These are phyloP conservation scores for Trichosanthes truncata DNA, from an alignment of 306 rosid species.

Conservation along the genomic window DNA sequence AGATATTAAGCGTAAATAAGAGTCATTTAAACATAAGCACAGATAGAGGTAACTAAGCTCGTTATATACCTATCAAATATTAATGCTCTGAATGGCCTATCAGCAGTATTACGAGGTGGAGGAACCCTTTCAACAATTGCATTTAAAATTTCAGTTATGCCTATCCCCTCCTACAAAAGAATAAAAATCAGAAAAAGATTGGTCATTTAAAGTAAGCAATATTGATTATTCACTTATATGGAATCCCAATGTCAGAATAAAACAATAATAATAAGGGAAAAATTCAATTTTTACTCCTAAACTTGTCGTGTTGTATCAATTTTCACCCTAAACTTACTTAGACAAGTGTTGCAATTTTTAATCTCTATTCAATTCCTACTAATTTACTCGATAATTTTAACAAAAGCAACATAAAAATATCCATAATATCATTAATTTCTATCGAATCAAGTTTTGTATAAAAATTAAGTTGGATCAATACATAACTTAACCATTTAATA, in stretches of 20 bases:
- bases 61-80: conserved; percentile 69
- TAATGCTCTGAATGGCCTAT: conserved; percentile 68
- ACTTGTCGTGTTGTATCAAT: no score
- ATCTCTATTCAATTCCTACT: no score
- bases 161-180: conserved; percentile 66
- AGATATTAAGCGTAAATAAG: background rate
- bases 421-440: no score
- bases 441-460: no score
- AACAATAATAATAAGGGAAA: background rate
- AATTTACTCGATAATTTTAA: no score
- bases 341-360: no score
- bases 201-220: background rate
- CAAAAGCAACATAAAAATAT: no score
- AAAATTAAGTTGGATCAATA: no score
- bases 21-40: background rate
- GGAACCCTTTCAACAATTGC: conserved; percentile 74
- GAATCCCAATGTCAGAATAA: background rate
- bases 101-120: conserved; percentile 58
- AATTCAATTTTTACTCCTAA: no score
- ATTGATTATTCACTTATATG: background rate
- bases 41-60: background rate
- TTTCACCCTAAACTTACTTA: no score
- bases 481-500: no score
- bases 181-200: background rate
- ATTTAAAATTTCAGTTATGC: conserved; percentile 65